Evolutionary conservation across 192 early-diverging fungal species (phyloP).

Genomic region (Podila minutissima): DNA sequence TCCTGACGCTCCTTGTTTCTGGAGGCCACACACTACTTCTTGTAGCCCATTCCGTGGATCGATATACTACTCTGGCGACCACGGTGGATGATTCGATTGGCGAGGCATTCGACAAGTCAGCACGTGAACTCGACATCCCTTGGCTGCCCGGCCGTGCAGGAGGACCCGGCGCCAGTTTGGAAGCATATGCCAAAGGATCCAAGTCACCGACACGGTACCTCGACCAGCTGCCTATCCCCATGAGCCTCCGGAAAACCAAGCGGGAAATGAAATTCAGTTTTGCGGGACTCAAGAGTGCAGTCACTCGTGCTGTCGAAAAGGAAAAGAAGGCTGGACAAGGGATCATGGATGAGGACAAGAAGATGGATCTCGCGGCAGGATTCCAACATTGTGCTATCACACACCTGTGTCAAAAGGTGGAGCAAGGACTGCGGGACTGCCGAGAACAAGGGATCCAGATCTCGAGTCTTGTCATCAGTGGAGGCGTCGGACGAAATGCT

Average conservation of each 20-base stretch:
- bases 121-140: constrained; percentile 69
- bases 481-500: constrained; percentile 82
- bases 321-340: constrained; percentile 46
- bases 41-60: constrained; percentile 62
- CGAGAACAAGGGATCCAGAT: constrained; percentile 34
- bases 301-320: constrained; percentile 60
- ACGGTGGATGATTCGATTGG: constrained; percentile 82
- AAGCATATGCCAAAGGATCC: constrained; percentile 64
- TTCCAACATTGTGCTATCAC: constrained; percentile 69
- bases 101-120: constrained; percentile 83
- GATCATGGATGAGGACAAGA: constrained; percentile 26
- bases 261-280: constrained; percentile 73
- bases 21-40: constrained; percentile 81
- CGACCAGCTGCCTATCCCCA: constrained; percentile 62
- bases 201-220: constrained; percentile 54
- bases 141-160: constrained; percentile 74
- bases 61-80: constrained; percentile 70
- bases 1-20: constrained; percentile 75
- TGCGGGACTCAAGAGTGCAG: constrained; percentile 78
- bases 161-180: constrained; percentile 76
- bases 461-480: constrained; percentile 73
- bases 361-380: constrained; percentile 72
- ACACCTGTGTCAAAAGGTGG: constrained; percentile 74
- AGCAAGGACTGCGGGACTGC: constrained; percentile 61
- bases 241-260: constrained; percentile 62